Conservation (phyloP, 176 grass and related monocot genomes). For the Stipa capillata region DNA sequence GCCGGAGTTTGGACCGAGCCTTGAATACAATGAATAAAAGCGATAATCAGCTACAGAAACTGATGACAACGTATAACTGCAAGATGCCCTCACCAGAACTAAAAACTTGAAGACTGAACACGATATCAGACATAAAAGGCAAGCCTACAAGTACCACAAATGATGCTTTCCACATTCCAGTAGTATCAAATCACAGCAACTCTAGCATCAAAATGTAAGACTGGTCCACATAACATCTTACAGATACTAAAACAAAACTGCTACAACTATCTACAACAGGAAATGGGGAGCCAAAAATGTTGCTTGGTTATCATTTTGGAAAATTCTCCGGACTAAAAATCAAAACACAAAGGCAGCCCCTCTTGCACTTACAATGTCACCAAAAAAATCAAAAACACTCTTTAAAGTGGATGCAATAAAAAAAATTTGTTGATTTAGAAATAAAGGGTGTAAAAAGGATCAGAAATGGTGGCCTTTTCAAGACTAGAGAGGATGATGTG, state of each 20-base stretch:
- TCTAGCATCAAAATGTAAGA: not conserved
- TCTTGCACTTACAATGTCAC: not conserved
- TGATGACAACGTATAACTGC: not conserved
- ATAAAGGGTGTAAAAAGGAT: not conserved
- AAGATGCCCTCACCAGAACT: not conserved
- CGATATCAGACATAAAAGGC: not conserved
- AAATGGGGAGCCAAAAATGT: not conserved
- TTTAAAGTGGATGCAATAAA: not conserved
- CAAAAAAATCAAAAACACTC: not conserved
- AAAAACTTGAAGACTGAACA: not conserved
- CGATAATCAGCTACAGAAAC: conserved; percentile 15
- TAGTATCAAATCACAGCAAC: not conserved
- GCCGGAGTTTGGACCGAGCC: conserved; percentile 88
- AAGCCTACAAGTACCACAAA: not conserved
- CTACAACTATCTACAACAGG: not conserved
- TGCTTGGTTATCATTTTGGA: not conserved
- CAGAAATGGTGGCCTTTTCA: not conserved
- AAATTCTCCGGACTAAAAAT: not conserved
- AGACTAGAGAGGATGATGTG: not conserved
- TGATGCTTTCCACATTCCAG: not conserved
- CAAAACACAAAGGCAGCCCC: not conserved
- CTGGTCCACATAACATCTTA: not conserved
- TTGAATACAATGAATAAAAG: conserved; percentile 33
- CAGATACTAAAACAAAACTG: not conserved
- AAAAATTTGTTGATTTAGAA: not conserved